A percentile compares a stretch with the other conserved stretches of the same genome.
Evolutionary conservation across 2,329 filamentous ascomycete genomes (phyloP).

Genomic region (Colletotrichum sansevieriae): DNA sequence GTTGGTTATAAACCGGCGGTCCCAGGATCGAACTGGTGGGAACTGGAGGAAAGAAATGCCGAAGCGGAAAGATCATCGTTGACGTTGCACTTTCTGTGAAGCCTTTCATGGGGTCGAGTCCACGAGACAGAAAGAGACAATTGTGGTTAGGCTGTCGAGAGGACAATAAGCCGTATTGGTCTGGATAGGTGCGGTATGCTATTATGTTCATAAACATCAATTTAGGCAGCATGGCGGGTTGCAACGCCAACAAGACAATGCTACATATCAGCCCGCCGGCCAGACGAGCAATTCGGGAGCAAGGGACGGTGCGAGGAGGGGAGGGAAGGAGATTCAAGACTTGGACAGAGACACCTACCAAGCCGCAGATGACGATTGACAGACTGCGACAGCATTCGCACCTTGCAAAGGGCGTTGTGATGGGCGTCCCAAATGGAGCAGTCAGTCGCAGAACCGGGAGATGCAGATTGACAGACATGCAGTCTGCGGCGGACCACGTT

Average conservation of each 20-base stretch:
- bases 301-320: not conserved
- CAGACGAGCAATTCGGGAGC: not conserved
- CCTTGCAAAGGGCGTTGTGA: not conserved
- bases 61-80: constrained; percentile 1
- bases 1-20: not conserved
- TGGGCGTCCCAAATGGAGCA: not conserved
- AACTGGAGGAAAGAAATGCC: too few relatives aligned
- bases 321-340: not conserved
- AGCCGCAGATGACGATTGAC: constrained; percentile 2
- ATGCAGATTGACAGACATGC: too few relatives aligned
- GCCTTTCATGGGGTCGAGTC: not conserved
- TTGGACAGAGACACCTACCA: not conserved
- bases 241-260: constrained; percentile 6
- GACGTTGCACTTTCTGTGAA: not conserved
- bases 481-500: constrained; percentile 1
- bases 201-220: constrained; percentile 19
- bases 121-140: not conserved
- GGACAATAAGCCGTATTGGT: not conserved
- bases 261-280: not conserved
- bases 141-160: not conserved
- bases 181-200: not conserved
- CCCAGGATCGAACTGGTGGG: not conserved
- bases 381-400: not conserved
- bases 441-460: not conserved
- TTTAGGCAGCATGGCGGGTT: constrained; percentile 10